Evolutionary conservation across 129 eudicot genomes (phyloP), one percentile per base, ranked within the genome.

Genomic region (Lactuca sativa): DNA sequence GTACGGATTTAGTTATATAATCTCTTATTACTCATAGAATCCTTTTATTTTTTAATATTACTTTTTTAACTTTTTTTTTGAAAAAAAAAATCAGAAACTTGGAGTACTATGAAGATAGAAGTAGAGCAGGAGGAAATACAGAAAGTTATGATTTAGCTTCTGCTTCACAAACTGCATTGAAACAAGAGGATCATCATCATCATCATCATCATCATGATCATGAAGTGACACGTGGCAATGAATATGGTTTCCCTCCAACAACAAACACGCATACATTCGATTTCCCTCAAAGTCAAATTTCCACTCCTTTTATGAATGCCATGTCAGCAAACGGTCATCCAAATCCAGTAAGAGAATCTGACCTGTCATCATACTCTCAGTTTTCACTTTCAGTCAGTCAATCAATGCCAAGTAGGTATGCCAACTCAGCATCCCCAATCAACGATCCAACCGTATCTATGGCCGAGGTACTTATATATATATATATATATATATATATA

Each of bases 311-410:
- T 53, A 71, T 96, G 3, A 85, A 77, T 72, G 90, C 74, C 61
- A 86, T 84, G 97, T 89, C 90, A 11, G 91, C 90, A 63, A 87
- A 86, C 71, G 87, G 66, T 34, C 80, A 83, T 72, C 78, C 90
- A 40, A 68, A 83, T 72, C 78, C 90, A 40, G 70, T 62, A 9
- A 83, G 97, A 70, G 99, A 93, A 59, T 72, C 90, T 61, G 99
- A 93, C 63, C 75, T 85, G 53, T 77, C 91, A 44, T 77, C 91
- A 25, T 90, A 87, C 86, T 85, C 95, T 11, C 90, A 85, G 5
- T 87, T 89, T 63, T 81, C 96, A 55, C 85, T 89, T 63, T 81
- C 96, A 55, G 77, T 83, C 17, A 12, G 88, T 3, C 98, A 89
- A 52, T 81, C 97, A 8, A 68, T 88, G 91, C 73, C 93, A 49